These are phyloP conservation scores for Aspergillus indologenus DNA, from an alignment of 495 filamentous ascomycete species.

Conservation along the genomic window DNA sequence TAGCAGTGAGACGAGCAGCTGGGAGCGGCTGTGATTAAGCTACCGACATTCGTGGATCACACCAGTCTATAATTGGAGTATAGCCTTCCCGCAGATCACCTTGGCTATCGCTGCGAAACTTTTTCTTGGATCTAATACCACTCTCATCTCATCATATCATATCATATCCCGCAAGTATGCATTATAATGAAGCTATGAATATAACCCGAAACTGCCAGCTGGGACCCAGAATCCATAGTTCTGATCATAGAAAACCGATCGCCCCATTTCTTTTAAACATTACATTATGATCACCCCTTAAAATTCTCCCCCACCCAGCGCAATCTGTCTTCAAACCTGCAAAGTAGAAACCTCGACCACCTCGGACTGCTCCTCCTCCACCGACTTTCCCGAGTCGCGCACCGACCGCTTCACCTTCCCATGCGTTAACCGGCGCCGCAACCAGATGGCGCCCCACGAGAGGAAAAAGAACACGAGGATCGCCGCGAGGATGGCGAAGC, in stretches of 20 bases:
- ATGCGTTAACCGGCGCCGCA: conserved; percentile 44
- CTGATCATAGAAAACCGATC: no score
- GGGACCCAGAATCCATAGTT: background rate
- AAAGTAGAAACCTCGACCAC: conserved; percentile 6
- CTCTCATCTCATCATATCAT: background rate
- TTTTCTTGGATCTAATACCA: background rate
- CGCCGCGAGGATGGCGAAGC: conserved; percentile 58
- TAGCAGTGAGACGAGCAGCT: conserved; percentile 37
- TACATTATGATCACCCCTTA: background rate
- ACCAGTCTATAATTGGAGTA: background rate
- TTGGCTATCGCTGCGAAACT: background rate
- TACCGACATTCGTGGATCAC: background rate
- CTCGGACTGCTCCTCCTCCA: conserved; percentile 11
- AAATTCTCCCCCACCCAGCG: background rate
- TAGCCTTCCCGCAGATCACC: background rate
- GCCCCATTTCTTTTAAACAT: no score
- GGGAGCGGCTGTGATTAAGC: conserved; percentile 34
- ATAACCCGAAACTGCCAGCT: background rate
- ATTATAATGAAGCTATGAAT: background rate
- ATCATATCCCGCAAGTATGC: background rate
- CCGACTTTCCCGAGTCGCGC: conserved; percentile 15
- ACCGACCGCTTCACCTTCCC: conserved; percentile 28
- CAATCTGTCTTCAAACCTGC: background rate
- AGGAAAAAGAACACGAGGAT: conserved; percentile 62
- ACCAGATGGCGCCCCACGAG: conserved; percentile 50